phyloP scores from a whole-genome alignment of 2,329 filamentous ascomycete species.

The Pestalotiopsis sp. region DNA sequence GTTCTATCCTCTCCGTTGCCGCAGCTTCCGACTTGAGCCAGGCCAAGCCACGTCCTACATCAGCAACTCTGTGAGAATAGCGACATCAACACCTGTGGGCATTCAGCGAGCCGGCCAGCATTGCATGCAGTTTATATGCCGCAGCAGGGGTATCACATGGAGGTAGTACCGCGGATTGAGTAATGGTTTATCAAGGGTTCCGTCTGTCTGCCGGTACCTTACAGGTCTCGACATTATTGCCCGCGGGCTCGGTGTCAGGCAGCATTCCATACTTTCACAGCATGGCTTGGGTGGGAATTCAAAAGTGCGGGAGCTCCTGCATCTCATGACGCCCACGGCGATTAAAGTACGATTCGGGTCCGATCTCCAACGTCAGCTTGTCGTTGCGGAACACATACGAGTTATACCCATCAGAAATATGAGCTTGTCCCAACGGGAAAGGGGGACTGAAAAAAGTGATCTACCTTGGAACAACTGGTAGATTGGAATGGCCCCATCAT shows the following conservation, averaged over 20 bases:
- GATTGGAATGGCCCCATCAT: too few species aligned
- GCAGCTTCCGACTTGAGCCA: neutral
- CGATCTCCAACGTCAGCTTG: neutral
- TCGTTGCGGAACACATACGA: too few species aligned
- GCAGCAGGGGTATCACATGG: slow-evolving; percentile 27
- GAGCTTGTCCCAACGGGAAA: too few species aligned
- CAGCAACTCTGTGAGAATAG: neutral
- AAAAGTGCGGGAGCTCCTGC: neutral
- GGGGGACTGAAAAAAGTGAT: too few species aligned
- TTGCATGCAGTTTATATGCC: slow-evolving; percentile 26
- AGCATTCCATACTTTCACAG: neutral
- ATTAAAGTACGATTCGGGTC: neutral
- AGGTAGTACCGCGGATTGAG: neutral
- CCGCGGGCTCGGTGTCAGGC: neutral
- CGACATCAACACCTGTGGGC: neutral
- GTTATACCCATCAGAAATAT: too few species aligned
- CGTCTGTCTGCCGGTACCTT: neutral
- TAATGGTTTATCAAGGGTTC: neutral
- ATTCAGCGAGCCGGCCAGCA: slow-evolving; percentile 4
- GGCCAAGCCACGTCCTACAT: neutral
- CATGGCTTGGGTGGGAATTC: neutral
- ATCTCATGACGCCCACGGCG: neutral
- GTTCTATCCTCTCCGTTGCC: neutral
- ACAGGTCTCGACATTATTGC: neutral
- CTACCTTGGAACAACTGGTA: too few species aligned